Conservation (phyloP, 1,284 basidiomycete genomes). For the Sporisorium sorghi region DNA sequence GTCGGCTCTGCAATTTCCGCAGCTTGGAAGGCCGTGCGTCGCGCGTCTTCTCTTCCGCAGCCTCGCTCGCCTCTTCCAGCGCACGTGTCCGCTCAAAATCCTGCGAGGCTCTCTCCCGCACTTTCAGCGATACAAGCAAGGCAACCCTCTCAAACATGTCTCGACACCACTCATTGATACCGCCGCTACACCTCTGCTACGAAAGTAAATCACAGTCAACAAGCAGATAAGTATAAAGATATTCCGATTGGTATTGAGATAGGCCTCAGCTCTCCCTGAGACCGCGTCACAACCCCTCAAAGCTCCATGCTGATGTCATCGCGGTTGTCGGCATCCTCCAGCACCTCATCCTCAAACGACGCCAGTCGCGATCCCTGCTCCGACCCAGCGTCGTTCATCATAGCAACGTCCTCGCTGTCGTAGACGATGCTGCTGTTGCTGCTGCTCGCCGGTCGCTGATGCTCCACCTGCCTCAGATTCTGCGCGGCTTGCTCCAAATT, state of each 20-base stretch:
- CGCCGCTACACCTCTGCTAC: too few species aligned
- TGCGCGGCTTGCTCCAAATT: slow-evolving; percentile 37
- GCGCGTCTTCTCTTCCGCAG: not conserved
- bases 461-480: slow-evolving; percentile 13
- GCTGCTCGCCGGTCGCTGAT: slow-evolving; percentile 26
- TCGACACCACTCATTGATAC: not conserved
- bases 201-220: not conserved
- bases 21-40: not conserved
- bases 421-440: slow-evolving; percentile 14
- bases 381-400: slow-evolving; percentile 25
- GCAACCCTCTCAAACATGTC: not conserved
- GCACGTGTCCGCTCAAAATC: slow-evolving; percentile 2
- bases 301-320: slow-evolving; percentile 45
- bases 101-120: not conserved
- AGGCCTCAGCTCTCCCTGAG: too few species aligned
- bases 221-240: not conserved
- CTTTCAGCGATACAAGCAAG: not conserved
- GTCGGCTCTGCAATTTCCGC: not conserved
- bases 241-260: not conserved
- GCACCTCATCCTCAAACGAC: slow-evolving; percentile 27
- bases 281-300: too few species aligned
- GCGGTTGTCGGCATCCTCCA: slow-evolving; percentile 28
- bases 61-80: not conserved
- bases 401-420: slow-evolving; percentile 34
- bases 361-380: slow-evolving; percentile 28